Base-by-base conservation (phyloP, 208 protist species). In the Porcisia deanei region DNA sequence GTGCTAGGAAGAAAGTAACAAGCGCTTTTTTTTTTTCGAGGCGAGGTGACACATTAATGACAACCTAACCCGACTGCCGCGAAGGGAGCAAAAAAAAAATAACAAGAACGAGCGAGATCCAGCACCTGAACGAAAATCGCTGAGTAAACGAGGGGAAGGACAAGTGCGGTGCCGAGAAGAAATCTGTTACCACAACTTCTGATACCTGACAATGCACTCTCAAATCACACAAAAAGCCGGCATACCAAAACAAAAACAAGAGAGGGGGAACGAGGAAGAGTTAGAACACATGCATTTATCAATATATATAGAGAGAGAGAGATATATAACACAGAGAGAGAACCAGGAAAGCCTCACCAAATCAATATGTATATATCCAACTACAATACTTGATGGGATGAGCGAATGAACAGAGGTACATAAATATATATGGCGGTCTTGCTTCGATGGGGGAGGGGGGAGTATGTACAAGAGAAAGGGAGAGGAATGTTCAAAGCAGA, bases 81-180 rank as follows among this genome's bases (percentile, higher is more conserved):
- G 39, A 76, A 69, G 60, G 25, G 45, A n/a, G 30, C 30, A 30
- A 30, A 49, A 67, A 9, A 74, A 63, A 3, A 58, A 8, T 67
- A 66, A 47, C 75, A 61, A 30, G 45, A 34, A 64, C 12, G 52
- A 6, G 8, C 6, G 43, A 58, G 18, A 52, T 52, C 47, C 47
- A 52, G 47, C 47, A 68, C 47, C 61, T 47, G 10, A 66, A 18
- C 61, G 20, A 25, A 9, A 49, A 20, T 43, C 61, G 39, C 61
- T 47, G 20, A 43, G 37, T 9, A 66, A 66, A 9, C 25, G 20
- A 66, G 61, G 60, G 37, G 2, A 41, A 41, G 10, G 8, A 7
- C 12, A 41, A 66, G 20, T 47, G 61, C 25, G 61, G 9, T 66
- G 20, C 61, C 39, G 9, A n/a, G 43, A 49, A 66, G 39, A 66